Base-by-base conservation (phyloP, 1,284 basidiomycete genomes). In the Rhodotorula sp. region DNA sequence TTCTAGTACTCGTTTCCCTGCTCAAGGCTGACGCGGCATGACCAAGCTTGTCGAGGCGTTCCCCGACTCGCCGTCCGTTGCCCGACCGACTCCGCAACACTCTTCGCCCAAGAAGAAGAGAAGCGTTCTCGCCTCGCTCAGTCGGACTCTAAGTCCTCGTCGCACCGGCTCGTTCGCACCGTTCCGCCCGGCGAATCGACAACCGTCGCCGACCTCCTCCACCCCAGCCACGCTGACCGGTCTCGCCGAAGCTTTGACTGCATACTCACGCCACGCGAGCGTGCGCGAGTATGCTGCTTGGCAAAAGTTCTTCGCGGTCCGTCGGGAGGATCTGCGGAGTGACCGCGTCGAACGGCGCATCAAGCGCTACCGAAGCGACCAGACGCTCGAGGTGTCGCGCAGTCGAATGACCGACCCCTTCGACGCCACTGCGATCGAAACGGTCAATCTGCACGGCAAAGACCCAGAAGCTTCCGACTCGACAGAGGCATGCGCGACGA, bases 301-400 rank as follows among this genome's bases (percentile, higher is more conserved):
- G 92, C 90, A 89, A 79, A 87, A 90, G n/a, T 94, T 94, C 76
- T 88, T 92, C 62, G 85, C 88, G 56, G 91, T 93, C 26, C 86
- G 91, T 72, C 88, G 88, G 6, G 92, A 94, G 79, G 92, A 94
- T 80, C 82, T 94, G 60, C 89, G 93, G 83, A 92, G 91, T 78
- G 88, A 90, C 7, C 87, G 91, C 58, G 88, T 91, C 58, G 92
- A 94, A 82, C 86, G 92, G 69, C 89, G 92, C 5, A 91, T 94
- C 81, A 91, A 92, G 82, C 88, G 90, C 58, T 91, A 92, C 23
- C 85, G 91, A 66, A 91, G 90, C 64, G 92, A 93, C 60, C 62
- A 64, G 62, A 71, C 71, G 31, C 70, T 66, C 68, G 79, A 58
- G 70, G 75, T 57, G 34, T 54, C 59, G 62, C 46, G 18, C 10